A percentile compares a stretch with the other conserved stretches of the same genome.
These are phyloP conservation scores for Hypoxylon rubiginosum DNA, from an alignment of 2,329 filamentous ascomycete genomes.

Conservation along the genomic window DNA sequence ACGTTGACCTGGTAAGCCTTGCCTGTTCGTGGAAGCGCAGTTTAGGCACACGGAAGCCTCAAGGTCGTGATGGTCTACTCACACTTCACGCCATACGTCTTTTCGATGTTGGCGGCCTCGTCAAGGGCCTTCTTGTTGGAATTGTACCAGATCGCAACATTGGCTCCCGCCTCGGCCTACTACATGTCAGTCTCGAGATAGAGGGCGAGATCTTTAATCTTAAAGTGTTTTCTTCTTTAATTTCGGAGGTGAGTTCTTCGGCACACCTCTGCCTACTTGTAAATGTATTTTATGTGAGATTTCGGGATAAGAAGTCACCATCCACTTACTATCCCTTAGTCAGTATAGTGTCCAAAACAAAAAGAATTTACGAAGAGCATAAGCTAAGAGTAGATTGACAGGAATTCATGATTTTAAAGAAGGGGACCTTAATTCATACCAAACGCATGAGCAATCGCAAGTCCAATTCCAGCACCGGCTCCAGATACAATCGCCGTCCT, in stretches of 20 bases:
- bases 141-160: slow-evolving; percentile 81
- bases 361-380: slow-evolving; percentile 2
- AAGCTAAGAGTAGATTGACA: neutral
- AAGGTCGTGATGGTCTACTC: slow-evolving; percentile 48
- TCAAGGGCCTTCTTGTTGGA: slow-evolving; percentile 74
- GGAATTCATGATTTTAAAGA: neutral
- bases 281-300: neutral
- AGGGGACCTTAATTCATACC: slow-evolving; percentile 20
- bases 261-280: neutral
- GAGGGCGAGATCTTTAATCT: neutral
- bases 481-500: slow-evolving; percentile 79
- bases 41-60: neutral
- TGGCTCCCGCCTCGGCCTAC: slow-evolving; percentile 75
- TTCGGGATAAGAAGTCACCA: neutral
- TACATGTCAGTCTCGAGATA: neutral
- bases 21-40: slow-evolving; percentile 54
- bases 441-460: slow-evolving; percentile 72
- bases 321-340: slow-evolving; percentile 33
- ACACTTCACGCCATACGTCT: slow-evolving; percentile 77
- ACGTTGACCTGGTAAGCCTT: slow-evolving; percentile 74
- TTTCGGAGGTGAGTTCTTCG: neutral
- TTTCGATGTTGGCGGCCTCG: slow-evolving; percentile 73
- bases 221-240: neutral
- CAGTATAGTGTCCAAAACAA: slow-evolving; percentile 8
- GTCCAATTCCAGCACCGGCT: slow-evolving; percentile 69